Evolutionary conservation across 2,329 filamentous ascomycete genomes (phyloP).

Genomic region (Verticillium isaacii): DNA sequence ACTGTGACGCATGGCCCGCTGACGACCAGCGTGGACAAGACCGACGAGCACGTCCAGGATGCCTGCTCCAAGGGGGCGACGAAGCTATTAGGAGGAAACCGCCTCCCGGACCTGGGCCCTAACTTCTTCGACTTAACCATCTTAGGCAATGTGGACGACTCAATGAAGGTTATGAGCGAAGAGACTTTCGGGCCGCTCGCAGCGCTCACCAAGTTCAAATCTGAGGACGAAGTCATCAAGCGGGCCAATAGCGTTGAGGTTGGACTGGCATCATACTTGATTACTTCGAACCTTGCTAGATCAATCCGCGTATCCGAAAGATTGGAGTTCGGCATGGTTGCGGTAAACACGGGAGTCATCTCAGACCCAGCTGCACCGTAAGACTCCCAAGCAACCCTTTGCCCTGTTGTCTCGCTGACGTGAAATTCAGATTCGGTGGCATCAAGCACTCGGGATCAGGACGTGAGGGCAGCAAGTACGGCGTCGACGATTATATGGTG

Average conservation of each 20-base stretch:
- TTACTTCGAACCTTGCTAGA: conserved; percentile 41
- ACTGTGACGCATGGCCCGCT: conserved; percentile 58
- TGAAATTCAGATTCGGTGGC: conserved; percentile 9
- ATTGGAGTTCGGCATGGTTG: conserved; percentile 63
- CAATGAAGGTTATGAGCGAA: conserved; percentile 63
- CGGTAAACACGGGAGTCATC: conserved; percentile 51
- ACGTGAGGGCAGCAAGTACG: conserved; percentile 13
- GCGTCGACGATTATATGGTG: conserved; percentile 47
- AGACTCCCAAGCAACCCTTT: background rate
- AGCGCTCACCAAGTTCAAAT: conserved; percentile 64
- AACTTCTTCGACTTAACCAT: conserved; percentile 73
- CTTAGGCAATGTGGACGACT: conserved; percentile 60
- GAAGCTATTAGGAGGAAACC: conserved; percentile 57
- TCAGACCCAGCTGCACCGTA: conserved; percentile 21
- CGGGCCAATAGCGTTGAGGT: conserved; percentile 65
- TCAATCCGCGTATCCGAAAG: conserved; percentile 37
- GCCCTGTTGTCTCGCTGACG: too few relatives aligned
- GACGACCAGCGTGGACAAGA: conserved; percentile 62
- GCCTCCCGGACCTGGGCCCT: conserved; percentile 54
- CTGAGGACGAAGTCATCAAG: conserved; percentile 65
- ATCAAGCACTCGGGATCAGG: conserved; percentile 12
- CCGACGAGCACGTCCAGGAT: conserved; percentile 59
- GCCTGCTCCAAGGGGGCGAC: conserved; percentile 58
- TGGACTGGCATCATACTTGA: conserved; percentile 72
- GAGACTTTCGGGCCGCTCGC: conserved; percentile 76